Conservation (phyloP, 768 basidiomycete genomes). For the Suillus weaverae region DNA sequence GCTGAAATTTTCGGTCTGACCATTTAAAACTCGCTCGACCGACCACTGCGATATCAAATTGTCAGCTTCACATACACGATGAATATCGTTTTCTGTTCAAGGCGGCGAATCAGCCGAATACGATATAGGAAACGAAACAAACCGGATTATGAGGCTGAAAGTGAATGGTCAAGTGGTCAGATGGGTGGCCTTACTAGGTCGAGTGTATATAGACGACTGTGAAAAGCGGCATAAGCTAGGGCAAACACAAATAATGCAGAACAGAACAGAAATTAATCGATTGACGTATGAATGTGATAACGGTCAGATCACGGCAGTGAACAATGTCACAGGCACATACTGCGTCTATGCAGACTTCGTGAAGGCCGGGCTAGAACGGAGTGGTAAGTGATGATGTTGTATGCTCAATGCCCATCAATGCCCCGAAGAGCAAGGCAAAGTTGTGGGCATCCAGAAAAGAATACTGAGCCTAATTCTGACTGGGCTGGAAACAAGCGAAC, state of each 20-base stretch:
- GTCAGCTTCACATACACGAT: not conserved
- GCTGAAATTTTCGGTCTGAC: constrained; percentile 62
- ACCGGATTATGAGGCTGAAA: not conserved
- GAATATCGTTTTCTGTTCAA: constrained; percentile 47
- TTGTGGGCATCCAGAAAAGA: too few relatives aligned
- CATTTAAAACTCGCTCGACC: constrained; percentile 42
- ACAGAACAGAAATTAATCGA: not conserved
- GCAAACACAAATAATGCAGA: not conserved
- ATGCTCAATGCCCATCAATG: too few relatives aligned
- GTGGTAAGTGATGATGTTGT: too few relatives aligned
- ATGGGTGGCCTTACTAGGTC: too few relatives aligned
- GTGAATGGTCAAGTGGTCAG: not conserved
- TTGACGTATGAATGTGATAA: too few relatives aligned
- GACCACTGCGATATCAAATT: not conserved
- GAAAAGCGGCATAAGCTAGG: not conserved
- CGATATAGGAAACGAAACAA: not conserved
- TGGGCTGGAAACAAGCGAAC: too few relatives aligned
- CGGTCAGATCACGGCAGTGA: too few relatives aligned
- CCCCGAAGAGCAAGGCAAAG: too few relatives aligned
- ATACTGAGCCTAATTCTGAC: too few relatives aligned
- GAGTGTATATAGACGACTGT: not conserved
- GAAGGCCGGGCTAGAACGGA: too few relatives aligned
- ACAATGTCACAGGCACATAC: too few relatives aligned
- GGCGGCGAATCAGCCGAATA: not conserved
- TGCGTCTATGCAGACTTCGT: too few relatives aligned